Conservation (phyloP, 371 early-diverging fungal species). For the Coemansia sp. region DNA sequence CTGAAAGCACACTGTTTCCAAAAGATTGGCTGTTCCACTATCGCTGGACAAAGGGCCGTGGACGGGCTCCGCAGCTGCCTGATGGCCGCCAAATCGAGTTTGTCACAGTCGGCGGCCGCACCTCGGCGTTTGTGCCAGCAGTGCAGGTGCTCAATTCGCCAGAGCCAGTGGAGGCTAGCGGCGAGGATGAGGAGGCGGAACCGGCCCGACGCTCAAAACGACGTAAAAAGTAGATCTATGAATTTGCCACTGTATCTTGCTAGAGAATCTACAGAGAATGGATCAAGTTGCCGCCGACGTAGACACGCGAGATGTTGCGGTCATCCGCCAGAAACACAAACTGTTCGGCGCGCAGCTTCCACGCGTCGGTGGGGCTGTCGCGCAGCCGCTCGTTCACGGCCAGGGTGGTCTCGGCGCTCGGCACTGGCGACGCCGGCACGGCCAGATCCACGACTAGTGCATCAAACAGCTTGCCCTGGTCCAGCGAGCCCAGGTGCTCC, state of each 20-base stretch:
- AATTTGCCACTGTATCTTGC: too few species aligned
- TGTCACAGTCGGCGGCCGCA: constrained; percentile 51
- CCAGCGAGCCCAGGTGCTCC: constrained; percentile 76
- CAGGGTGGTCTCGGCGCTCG: constrained; percentile 14
- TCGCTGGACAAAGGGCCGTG: constrained; percentile 51
- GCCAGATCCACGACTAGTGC: constrained; percentile 75
- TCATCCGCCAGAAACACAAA: constrained; percentile 66
- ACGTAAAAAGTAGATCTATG: background rate
- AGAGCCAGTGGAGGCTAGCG: background rate
- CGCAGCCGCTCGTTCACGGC: constrained; percentile 14
- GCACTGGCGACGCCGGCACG: constrained; percentile 38
- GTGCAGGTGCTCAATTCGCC: constrained; percentile 16
- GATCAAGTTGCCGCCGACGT: constrained; percentile 52
- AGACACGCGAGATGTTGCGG: constrained; percentile 58
- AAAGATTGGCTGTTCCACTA: constrained; percentile 62
- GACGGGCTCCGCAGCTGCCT: constrained; percentile 18
- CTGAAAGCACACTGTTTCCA: constrained; percentile 56
- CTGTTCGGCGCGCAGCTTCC: constrained; percentile 56
- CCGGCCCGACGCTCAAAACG: background rate
- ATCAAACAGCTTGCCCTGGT: constrained; percentile 83
- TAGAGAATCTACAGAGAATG: constrained; percentile 17
- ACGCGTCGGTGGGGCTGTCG: constrained; percentile 8
- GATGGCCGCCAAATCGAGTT: constrained; percentile 54
- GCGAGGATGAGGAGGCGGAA: too few species aligned
- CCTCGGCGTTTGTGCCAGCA: constrained; percentile 40